Conservation (phyloP, 2,329 filamentous ascomycete species). For the Hymenoscyphus occultus region DNA sequence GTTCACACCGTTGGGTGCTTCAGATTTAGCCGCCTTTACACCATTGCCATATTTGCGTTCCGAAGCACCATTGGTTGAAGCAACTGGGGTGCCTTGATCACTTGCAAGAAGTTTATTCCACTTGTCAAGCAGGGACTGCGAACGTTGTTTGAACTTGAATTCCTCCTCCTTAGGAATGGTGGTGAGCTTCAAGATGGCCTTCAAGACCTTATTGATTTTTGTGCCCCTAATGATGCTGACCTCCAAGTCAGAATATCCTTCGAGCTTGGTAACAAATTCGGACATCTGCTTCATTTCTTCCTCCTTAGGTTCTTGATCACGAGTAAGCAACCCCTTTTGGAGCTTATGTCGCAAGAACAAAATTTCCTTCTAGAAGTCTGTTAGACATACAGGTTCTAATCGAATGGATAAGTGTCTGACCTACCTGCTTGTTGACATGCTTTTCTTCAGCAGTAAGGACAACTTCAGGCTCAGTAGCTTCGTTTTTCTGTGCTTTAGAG, state of each 20-base stretch:
- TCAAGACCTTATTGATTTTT: constrained; percentile 98
- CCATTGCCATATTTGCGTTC: constrained; percentile 42
- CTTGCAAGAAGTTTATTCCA: constrained; percentile 82
- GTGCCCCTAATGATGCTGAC: constrained; percentile 83
- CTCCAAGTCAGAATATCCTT: constrained; percentile 77
- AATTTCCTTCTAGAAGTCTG: constrained; percentile 62
- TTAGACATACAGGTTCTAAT: constrained; percentile 35
- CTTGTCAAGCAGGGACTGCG: constrained; percentile 73
- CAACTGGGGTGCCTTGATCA: constrained; percentile 46
- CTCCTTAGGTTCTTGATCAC: constrained; percentile 81
- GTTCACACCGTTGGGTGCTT: constrained; percentile 34
- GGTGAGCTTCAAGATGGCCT: constrained; percentile 81
- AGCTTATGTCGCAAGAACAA: constrained; percentile 91
- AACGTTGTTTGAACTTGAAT: constrained; percentile 83
- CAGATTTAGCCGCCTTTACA: constrained; percentile 27
- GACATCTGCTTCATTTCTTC: constrained; percentile 79
- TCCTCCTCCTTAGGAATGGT: constrained; percentile 85
- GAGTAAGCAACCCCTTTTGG: constrained; percentile 86
- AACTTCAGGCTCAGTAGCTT: constrained; percentile 54
- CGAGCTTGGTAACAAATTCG: constrained; percentile 75
- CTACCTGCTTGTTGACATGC: constrained; percentile 56
- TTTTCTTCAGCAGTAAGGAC: constrained; percentile 58
- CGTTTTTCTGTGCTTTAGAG: constrained; percentile 42
- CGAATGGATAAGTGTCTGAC: constrained; percentile 24
- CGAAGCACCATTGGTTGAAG: constrained; percentile 33